Base-by-base conservation (phyloP, 345 rosid species). In the Schrenkiella parvula region DNA sequence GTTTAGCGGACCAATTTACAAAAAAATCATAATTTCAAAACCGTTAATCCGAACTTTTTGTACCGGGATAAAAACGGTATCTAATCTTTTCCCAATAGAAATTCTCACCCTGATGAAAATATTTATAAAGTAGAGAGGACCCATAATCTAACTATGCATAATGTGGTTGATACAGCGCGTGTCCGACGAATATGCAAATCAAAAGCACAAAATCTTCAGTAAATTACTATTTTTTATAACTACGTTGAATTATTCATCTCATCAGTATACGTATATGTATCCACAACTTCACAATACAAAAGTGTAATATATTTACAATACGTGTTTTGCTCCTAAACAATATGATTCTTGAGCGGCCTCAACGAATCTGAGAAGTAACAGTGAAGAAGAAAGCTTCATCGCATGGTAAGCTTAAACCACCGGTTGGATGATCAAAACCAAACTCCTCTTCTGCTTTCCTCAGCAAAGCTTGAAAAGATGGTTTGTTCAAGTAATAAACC, bases 381-480 rank as follows among this genome's bases (percentile, higher is more conserved):
- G 31, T 59, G 61, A 78, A 44, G 73, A 82, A 82, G 55, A 78
- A 35, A 18, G 80, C 79, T 82, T 84, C 82, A 17, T 54, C 71
- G 51, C 82, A 82, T 5, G 86, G 82, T 56, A 82, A 28, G 47
- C 80, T 80, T 10, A 82, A 72, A 32, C 81, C 78, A 13, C 79
- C 87, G 62, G 75, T 72, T 35, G 77, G 81, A 34, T 73, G 71
- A 64, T 72, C 34, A 76, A 77, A 85, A 25, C 80, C 78, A 13
- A 79, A 81, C 60, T 84, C 85, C 75, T 84, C 80, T 63, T 85
- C 83, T 17, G 81, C 78, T 59, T 79, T 57, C 13, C 81, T 59
- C 13, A 78, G 34, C 78, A 80, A 69, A 34, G 35, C 74, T 29
- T 79, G 83, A 43, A 86, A 84, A 22, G 81, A 70, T 65, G 76